Conservation (phyloP, 805 yeast species). For the Metschnikowia vanudenii region DNA sequence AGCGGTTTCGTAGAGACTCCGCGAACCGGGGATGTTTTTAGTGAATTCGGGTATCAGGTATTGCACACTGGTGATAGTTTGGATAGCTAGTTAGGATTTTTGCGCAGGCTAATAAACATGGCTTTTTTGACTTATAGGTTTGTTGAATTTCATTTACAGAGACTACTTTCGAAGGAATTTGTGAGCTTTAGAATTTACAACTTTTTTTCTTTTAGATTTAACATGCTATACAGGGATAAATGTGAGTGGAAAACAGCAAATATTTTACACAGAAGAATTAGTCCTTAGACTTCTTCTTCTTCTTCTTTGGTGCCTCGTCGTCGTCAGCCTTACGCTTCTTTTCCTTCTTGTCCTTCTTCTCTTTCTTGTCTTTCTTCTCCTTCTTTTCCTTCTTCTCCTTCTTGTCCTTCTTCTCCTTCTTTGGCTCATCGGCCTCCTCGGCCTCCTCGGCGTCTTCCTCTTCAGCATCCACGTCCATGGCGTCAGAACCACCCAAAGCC, state of each 20-base stretch:
- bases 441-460: conserved; percentile 26
- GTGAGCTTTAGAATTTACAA: too few species aligned
- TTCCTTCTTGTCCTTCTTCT: conserved; percentile 37
- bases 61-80: conserved; percentile 2
- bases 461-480: conserved; percentile 26
- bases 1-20: not conserved
- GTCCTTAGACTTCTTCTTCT: conserved; percentile 48
- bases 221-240: conserved; percentile 21
- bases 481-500: conserved; percentile 57
- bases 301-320: conserved; percentile 40
- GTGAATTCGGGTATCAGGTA: conserved; percentile 13
- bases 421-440: conserved; percentile 29
- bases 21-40: conserved; percentile 2
- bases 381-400: conserved; percentile 35
- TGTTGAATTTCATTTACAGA: too few species aligned
- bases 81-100: conserved; percentile 3
- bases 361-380: conserved; percentile 28
- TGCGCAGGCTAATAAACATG: not conserved
- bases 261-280: conserved; percentile 18
- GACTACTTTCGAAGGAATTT: too few species aligned
- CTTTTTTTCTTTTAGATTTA: conserved; percentile 6
- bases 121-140: not conserved
- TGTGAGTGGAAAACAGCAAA: conserved; percentile 7
- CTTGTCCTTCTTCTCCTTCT: conserved; percentile 35
- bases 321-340: conserved; percentile 40